A percentile compares a stretch with the other conserved stretches of the same genome.
These are phyloP conservation scores for Chytriomyces hyalinus DNA, from an alignment of 192 early-diverging fungal genomes.

Conservation along the genomic window DNA sequence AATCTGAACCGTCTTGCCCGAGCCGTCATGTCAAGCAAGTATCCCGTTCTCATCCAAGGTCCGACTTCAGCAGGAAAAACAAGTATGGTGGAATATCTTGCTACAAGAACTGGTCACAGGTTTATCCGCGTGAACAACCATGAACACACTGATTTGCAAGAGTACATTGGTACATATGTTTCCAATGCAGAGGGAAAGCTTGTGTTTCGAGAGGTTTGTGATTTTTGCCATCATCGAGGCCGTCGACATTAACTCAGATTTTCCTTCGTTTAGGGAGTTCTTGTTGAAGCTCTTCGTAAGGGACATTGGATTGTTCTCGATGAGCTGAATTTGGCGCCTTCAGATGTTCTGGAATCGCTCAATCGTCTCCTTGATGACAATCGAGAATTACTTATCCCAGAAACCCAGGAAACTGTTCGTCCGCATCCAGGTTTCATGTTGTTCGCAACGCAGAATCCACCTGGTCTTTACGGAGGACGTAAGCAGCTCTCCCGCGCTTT, in stretches of 20 bases:
- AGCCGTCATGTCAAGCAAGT: conserved; percentile 86
- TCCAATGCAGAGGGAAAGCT: conserved; percentile 80
- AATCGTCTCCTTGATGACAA: conserved; percentile 98
- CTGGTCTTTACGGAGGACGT: conserved; percentile 96
- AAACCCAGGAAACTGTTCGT: conserved; percentile 90
- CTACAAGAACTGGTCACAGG: conserved; percentile 84
- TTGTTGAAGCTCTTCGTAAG: conserved; percentile 90
- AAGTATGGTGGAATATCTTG: conserved; percentile 96
- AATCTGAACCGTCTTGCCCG: conserved; percentile 90
- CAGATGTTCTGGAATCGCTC: conserved; percentile 97
- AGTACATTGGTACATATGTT: conserved; percentile 94
- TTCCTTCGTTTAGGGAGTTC: conserved; percentile 64
- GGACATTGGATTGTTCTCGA: conserved; percentile 99
- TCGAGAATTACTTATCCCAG: conserved; percentile 92
- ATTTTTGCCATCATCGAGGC: conserved; percentile 9
- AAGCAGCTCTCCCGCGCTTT: conserved; percentile 96
- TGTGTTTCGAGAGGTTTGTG: conserved; percentile 83
- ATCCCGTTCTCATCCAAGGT: conserved; percentile 97
- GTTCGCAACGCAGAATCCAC: conserved; percentile 99
- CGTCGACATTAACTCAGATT: background rate
- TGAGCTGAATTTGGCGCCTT: conserved; percentile 97
- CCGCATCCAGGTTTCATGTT: conserved; percentile 97
- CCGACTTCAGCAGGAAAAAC: conserved; percentile 98
- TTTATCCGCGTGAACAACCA: conserved; percentile 99
- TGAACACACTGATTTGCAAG: conserved; percentile 98